Conservation (phyloP, 176 grass and related monocot species). For the Carex parvula region DNA sequence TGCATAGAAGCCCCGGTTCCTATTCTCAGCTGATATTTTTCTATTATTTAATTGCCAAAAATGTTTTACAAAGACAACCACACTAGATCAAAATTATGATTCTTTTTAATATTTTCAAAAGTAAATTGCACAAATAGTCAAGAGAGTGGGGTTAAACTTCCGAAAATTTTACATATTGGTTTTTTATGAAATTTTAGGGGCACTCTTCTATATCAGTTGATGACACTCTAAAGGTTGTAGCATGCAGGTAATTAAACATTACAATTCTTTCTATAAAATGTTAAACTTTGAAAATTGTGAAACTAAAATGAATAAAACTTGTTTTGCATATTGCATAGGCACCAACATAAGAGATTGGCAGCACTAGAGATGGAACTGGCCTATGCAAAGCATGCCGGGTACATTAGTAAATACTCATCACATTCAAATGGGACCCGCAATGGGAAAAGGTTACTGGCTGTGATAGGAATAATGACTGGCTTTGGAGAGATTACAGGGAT, state of each 20-base stretch:
- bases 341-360: constrained; percentile 81
- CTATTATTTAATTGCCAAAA: too few relatives aligned
- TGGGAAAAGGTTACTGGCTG: constrained; percentile 58
- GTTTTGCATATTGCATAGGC: constrained; percentile 27
- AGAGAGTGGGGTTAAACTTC: too few relatives aligned
- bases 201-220: constrained; percentile 81
- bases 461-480: constrained; percentile 85
- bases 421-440: constrained; percentile 61
- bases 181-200: constrained; percentile 40
- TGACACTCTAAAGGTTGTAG: constrained; percentile 86
- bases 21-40: too few relatives aligned
- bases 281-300: background rate
- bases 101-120: too few relatives aligned
- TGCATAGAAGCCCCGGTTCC: too few relatives aligned
- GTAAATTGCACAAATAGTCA: too few relatives aligned
- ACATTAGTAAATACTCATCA: constrained; percentile 66
- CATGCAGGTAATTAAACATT: constrained; percentile 59
- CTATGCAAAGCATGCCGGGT: constrained; percentile 67
- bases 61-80: too few relatives aligned
- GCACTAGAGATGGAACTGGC: constrained; percentile 90
- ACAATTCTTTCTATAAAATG: background rate
- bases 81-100: too few relatives aligned
- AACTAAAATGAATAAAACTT: background rate
- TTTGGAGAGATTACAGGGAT: constrained; percentile 88
- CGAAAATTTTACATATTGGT: background rate